A percentile compares a stretch with the other conserved stretches of the same genome.
phyloP scores from a whole-genome alignment of 768 basidiomycete species.

The Fistulinella prunicolor region DNA sequence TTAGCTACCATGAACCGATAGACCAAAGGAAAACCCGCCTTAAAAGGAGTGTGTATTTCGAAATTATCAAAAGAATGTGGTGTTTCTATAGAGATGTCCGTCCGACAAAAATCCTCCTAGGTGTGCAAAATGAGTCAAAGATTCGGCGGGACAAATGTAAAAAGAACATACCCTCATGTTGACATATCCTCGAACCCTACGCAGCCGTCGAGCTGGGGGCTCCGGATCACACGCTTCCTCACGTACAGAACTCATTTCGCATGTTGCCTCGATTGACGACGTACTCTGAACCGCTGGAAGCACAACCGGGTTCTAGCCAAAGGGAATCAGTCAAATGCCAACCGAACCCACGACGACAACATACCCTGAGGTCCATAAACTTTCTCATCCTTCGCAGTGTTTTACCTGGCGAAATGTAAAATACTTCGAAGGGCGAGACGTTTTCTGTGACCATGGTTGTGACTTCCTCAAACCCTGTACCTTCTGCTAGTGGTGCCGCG shows the following conservation, averaged over 20 bases:
- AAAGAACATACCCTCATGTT: slow-evolving; percentile 3
- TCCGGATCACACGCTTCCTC: neutral
- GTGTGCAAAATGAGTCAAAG: too few relatives aligned
- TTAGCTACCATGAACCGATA: neutral
- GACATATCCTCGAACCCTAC: slow-evolving; percentile 5
- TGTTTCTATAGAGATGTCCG: neutral
- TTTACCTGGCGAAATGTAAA: neutral
- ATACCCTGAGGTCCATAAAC: slow-evolving; percentile 1
- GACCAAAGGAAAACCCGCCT: neutral
- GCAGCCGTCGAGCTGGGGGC: neutral
- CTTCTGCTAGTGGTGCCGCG: neutral
- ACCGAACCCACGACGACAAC: neutral
- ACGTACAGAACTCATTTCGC: neutral
- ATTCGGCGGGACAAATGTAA: too few relatives aligned
- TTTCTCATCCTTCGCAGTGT: slow-evolving; percentile 1
- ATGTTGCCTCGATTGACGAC: neutral
- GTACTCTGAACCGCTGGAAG: neutral
- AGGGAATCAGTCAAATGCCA: neutral
- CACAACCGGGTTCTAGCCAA: neutral
- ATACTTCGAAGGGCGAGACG: too few relatives aligned
- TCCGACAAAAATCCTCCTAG: neutral
- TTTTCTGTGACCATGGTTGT: neutral
- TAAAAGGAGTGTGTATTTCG: too few relatives aligned
- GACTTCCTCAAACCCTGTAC: too few relatives aligned
- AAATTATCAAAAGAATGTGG: too few relatives aligned